phyloP scores from a whole-genome alignment of 805 yeast species.

The Yarrowia keelungensis region DNA sequence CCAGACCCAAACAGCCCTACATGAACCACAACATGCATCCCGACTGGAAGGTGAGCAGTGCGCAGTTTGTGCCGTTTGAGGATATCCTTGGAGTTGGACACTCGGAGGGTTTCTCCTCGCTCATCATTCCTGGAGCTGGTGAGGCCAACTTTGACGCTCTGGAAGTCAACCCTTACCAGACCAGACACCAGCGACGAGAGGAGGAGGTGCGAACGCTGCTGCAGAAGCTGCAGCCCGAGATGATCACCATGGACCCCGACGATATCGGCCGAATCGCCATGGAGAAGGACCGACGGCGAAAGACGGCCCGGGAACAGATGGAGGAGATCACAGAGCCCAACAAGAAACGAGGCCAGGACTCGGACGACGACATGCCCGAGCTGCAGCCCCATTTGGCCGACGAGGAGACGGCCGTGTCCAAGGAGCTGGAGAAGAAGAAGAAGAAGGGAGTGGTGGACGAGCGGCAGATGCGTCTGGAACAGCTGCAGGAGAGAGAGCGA shows the following conservation, averaged over 20 bases:
- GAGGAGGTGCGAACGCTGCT: slow-evolving; percentile 83
- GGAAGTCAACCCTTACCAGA: slow-evolving; percentile 91
- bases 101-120: slow-evolving; percentile 74
- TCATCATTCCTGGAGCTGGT: slow-evolving; percentile 95
- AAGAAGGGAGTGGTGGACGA: slow-evolving; percentile 85
- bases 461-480: slow-evolving; percentile 77
- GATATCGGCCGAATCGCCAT: slow-evolving; percentile 84
- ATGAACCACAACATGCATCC: slow-evolving; percentile 83
- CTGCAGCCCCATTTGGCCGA: slow-evolving; percentile 75
- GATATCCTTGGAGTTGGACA: slow-evolving; percentile 95
- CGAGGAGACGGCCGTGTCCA: slow-evolving; percentile 83
- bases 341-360: slow-evolving; percentile 55
- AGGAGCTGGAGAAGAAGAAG: slow-evolving; percentile 75
- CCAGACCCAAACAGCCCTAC: slow-evolving; percentile 61
- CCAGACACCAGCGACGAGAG: slow-evolving; percentile 92
- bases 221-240: slow-evolving; percentile 89
- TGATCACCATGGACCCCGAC: slow-evolving; percentile 88
- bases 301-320: slow-evolving; percentile 60
- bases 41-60: slow-evolving; percentile 71
- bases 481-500: slow-evolving; percentile 42
- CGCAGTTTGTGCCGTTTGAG: slow-evolving; percentile 89
- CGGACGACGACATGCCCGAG: slow-evolving; percentile 59
- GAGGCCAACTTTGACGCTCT: slow-evolving; percentile 96
- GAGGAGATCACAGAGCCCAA: slow-evolving; percentile 47
- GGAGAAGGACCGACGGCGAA: slow-evolving; percentile 66